A percentile compares a stretch with the other conserved stretches of the same genome.
phyloP scores from a whole-genome alignment of 176 grass and related monocot genomes.

The Oryza meridionalis region DNA sequence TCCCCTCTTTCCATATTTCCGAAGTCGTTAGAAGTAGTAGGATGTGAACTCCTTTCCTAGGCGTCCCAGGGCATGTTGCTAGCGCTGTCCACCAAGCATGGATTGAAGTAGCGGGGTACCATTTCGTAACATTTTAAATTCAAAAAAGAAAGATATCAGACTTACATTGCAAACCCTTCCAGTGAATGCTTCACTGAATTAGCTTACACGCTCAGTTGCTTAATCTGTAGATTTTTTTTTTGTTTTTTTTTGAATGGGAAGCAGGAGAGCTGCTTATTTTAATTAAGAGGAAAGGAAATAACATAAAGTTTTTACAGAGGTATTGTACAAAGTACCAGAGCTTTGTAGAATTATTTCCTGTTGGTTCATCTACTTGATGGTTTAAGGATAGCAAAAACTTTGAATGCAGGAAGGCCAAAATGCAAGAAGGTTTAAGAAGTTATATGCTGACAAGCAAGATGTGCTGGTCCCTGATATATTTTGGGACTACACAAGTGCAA shows the following conservation, averaged over 20 bases:
- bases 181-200: not conserved
- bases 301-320: not conserved
- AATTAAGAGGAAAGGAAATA: not conserved
- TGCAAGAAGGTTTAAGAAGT: conserved; percentile 86
- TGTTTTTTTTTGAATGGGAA: not conserved
- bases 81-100: too few species aligned
- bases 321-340: not conserved
- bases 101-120: too few species aligned
- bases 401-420: conserved; percentile 91
- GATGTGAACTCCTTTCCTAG: too few species aligned
- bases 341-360: not conserved
- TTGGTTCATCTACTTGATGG: not conserved
- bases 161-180: not conserved
- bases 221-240: not conserved
- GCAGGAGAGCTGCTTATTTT: not conserved
- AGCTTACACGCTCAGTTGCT: not conserved
- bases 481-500: conserved; percentile 95
- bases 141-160: not conserved
- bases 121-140: not conserved
- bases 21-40: too few species aligned
- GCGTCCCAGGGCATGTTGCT: too few species aligned
- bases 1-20: too few species aligned
- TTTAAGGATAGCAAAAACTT: not conserved
- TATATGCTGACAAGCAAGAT: conserved; percentile 96
- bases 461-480: conserved; percentile 94